Conservation (phyloP, 1,139 yeast genomes). For the Candida anutae region DNA sequence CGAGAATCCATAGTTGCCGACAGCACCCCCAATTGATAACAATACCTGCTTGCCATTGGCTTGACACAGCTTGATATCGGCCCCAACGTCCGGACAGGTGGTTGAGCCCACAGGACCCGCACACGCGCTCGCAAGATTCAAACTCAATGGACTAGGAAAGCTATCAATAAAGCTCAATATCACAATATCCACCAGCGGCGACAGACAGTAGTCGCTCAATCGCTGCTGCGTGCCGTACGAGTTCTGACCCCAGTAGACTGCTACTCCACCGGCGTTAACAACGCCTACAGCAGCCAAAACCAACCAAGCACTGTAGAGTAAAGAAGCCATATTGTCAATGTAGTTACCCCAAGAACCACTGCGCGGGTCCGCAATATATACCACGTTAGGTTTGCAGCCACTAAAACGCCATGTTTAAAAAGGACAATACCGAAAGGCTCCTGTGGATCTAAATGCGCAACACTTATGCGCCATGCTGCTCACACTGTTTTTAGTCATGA, state of each 20-base stretch:
- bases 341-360: no score
- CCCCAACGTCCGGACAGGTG: slow-evolving; percentile 9
- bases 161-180: slow-evolving; percentile 10
- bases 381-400: no score
- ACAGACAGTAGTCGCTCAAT: slow-evolving; percentile 10
- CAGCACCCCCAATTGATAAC: slow-evolving; percentile 14
- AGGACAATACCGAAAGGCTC: no score
- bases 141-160: slow-evolving; percentile 8
- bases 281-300: no score
- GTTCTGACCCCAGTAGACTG: slow-evolving; percentile 16
- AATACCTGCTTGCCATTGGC: slow-evolving; percentile 11
- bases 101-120: slow-evolving; percentile 10
- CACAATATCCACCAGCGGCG: slow-evolving; percentile 9
- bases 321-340: no score
- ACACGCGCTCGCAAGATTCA: slow-evolving; percentile 12
- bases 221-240: slow-evolving; percentile 14
- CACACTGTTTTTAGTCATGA: no score
- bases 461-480: no score
- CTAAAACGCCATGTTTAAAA: no score
- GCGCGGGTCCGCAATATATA: no score
- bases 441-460: no score
- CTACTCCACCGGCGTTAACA: no score
- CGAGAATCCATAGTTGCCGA: slow-evolving; percentile 10
- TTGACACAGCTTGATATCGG: slow-evolving; percentile 14
- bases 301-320: no score